Percentiles rank a stretch among this genome's conserved stretches.
These are phyloP conservation scores for Irpex sp. DNA, from an alignment of 1,284 basidiomycete genomes.

Conservation along the genomic window DNA sequence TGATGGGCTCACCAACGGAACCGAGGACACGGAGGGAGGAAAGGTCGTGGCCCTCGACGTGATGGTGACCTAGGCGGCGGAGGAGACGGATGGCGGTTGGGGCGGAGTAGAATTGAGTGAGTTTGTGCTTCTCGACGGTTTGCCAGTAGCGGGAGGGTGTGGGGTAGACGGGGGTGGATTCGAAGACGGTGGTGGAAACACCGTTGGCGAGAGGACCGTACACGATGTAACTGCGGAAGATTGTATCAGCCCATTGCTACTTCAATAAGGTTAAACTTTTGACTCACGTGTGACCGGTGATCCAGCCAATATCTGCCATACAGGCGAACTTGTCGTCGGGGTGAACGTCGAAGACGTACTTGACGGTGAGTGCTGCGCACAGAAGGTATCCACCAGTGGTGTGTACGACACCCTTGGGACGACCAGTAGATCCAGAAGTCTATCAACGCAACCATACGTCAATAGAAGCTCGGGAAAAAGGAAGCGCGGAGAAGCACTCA, in stretches of 20 bases:
- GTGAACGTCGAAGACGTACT: conserved; percentile 97
- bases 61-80: conserved; percentile 83
- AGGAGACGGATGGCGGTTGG: conserved; percentile 93
- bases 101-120: conserved; percentile 94
- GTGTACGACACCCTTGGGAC: conserved; percentile 97
- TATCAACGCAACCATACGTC: conserved; percentile 23
- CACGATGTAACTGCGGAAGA: conserved; percentile 74
- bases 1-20: conserved; percentile 96
- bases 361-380: conserved; percentile 85
- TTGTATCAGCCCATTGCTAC: background rate
- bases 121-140: conserved; percentile 87
- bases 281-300: conserved; percentile 89
- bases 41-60: conserved; percentile 79
- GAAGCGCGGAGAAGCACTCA: conserved; percentile 36
- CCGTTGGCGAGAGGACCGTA: conserved; percentile 95
- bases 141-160: conserved; percentile 97
- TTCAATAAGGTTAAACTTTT: background rate
- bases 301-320: conserved; percentile 99
- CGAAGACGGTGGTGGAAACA: conserved; percentile 93
- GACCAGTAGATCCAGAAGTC: conserved; percentile 98
- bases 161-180: conserved; percentile 96
- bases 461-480: background rate
- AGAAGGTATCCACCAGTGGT: conserved; percentile 93
- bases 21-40: conserved; percentile 86
- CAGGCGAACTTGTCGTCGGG: conserved; percentile 91